Base-by-base conservation (phyloP, 306 rosid species). In the Cicer pinnatifidum region DNA sequence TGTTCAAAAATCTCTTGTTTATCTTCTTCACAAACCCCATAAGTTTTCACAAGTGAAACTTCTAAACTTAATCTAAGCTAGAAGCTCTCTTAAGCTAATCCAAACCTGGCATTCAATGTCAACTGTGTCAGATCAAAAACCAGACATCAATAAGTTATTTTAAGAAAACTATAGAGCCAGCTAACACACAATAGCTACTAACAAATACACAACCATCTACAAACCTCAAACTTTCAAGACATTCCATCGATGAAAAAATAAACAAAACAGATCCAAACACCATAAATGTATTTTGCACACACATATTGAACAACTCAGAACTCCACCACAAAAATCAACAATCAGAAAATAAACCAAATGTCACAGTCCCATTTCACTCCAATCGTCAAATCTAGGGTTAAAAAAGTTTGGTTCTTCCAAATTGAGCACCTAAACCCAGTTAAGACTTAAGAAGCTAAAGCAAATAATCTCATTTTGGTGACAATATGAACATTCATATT, bases 191-290 rank as follows among this genome's bases (percentile, higher is more conserved):
- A 20, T 38, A 56, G 23, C 7, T 8, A 56, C 62, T 4, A 40
- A 39, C 48, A 40, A n/a, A 58, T 4, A 60, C 41, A 23, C 73
- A 33, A n/a, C 59, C 43, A 66, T 45, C 6, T 15, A 23, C 58
- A 12, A 45, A 58, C 12, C 41, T 7, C 59, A 33, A 48, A n/a
- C 39, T 56, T 10, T 77, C 56, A 67, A 67, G 39, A n/a, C 50
- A 67, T 8, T 17, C 74, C 40, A 45, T 11, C 51, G 2, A 70
- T 23, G 61, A 50, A 65, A 40, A 45, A 11, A 2, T 69, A 7
- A n/a, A 59, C n/a, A 1, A 45, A 20, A 16, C 16, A 54, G 28
- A 54, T 63, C 59, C 59, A 71, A 53, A 52, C 40, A 78, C 41
- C 38, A 39, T 5, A 40, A 11, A 5, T 8, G 37, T 17, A 63